These are phyloP conservation scores for Starmera pachycereana DNA, from an alignment of 805 yeast genomes.

Conservation along the genomic window DNA sequence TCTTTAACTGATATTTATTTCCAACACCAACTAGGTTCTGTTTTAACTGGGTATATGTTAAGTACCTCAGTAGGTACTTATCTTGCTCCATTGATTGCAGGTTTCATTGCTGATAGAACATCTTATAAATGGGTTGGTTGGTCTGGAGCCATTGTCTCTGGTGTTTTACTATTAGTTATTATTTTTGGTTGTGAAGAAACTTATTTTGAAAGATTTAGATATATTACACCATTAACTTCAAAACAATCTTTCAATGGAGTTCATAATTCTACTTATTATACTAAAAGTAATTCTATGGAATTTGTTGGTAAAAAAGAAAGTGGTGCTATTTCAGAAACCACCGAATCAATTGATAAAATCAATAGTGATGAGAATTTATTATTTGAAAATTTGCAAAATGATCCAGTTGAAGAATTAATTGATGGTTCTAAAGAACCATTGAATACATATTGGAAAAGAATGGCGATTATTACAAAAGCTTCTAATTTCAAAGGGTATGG, in stretches of 20 bases:
- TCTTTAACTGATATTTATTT: conserved; percentile 64
- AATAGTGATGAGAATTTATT: not conserved
- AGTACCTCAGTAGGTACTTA: conserved; percentile 72
- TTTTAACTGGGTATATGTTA: conserved; percentile 62
- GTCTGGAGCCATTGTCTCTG: conserved; percentile 54
- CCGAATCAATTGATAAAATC: conserved; percentile 7
- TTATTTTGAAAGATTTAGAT: conserved; percentile 43
- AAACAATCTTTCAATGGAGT: conserved; percentile 10
- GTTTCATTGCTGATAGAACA: conserved; percentile 49
- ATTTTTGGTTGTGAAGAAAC: conserved; percentile 66
- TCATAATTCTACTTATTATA: conserved; percentile 10
- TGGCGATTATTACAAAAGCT: conserved; percentile 43
- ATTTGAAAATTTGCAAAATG: not conserved
- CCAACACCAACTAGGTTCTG: conserved; percentile 67
- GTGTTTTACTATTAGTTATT: conserved; percentile 41
- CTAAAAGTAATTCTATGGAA: conserved; percentile 1
- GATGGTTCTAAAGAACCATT: conserved; percentile 33
- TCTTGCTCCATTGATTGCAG: conserved; percentile 71
- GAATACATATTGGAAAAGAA: conserved; percentile 34
- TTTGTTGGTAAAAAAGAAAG: conserved; percentile 1
- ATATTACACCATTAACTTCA: conserved; percentile 22
- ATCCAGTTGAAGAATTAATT: conserved; percentile 15
- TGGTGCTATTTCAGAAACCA: conserved; percentile 2
- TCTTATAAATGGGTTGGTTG: conserved; percentile 79
- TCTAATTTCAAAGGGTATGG: conserved; percentile 55